These are phyloP conservation scores for Clausena lansium DNA, from an alignment of 345 rosid species.

Conservation along the genomic window DNA sequence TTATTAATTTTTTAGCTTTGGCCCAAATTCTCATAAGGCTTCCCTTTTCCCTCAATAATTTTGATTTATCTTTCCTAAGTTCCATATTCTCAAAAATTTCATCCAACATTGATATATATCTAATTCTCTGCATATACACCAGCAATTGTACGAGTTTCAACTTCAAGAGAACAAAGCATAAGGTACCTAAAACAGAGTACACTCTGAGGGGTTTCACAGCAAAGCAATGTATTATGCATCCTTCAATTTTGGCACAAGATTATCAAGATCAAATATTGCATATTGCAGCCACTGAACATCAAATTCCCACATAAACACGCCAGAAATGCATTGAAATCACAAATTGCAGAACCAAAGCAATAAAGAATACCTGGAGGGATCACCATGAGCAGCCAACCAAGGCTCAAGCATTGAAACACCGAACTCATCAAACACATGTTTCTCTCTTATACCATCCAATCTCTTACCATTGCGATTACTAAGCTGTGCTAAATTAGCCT, in stretches of 20 bases:
- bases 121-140: not conserved
- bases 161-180: not conserved
- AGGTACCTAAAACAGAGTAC: not conserved
- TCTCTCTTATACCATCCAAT: constrained; percentile 18
- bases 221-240: not conserved
- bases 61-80: not conserved
- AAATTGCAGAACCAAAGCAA: not conserved
- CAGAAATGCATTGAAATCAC: not conserved
- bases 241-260: not conserved
- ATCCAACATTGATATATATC: not conserved
- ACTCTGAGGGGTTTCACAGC: not conserved
- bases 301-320: not conserved
- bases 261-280: not conserved
- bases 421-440: constrained; percentile 58
- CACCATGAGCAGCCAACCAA: constrained; percentile 78
- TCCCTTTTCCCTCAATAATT: no score
- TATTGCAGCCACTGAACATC: not conserved
- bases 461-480: constrained; percentile 40
- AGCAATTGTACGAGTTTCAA: no score
- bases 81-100: not conserved
- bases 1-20: not conserved
- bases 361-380: constrained; percentile 51
- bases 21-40: not conserved
- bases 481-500: constrained; percentile 62
- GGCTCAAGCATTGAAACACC: constrained; percentile 85